Evolutionary conservation across 768 basidiomycete species (phyloP).

Genomic region (Filobasidium wieringae): DNA sequence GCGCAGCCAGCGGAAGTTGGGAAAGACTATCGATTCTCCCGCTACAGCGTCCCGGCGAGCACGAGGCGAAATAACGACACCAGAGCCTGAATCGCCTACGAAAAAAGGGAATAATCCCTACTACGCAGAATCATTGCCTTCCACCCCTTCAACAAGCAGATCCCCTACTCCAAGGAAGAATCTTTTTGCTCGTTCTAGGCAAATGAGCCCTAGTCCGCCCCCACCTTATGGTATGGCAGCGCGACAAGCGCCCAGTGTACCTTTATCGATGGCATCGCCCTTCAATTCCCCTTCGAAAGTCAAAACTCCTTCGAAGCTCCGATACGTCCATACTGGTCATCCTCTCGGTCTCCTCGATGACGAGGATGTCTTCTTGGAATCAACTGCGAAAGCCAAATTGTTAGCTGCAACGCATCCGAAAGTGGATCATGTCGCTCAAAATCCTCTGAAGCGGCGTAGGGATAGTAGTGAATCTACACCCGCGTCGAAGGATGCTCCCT

Average conservation of each 20-base stretch:
- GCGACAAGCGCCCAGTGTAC: neutral
- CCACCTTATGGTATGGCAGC: neutral
- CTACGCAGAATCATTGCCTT: neutral
- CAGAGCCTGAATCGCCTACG: neutral
- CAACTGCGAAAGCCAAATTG: neutral
- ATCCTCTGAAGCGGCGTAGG: too few species aligned
- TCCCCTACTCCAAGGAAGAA: neutral
- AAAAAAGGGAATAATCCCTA: neutral
- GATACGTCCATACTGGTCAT: neutral
- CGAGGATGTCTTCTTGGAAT: neutral
- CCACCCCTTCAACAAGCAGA: neutral
- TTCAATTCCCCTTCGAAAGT: slow-evolving; percentile 18
- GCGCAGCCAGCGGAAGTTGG: slow-evolving; percentile 3
- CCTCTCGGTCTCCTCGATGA: neutral
- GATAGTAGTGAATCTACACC: too few species aligned
- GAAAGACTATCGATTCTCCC: neutral
- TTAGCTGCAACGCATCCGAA: neutral
- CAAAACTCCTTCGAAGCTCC: neutral
- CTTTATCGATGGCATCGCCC: slow-evolving; percentile 11
- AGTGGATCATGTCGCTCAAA: neutral
- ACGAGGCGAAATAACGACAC: neutral
- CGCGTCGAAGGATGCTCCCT: too few species aligned
- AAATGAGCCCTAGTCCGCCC: neutral
- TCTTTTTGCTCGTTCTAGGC: neutral
- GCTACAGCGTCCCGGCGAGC: neutral